These are phyloP conservation scores for Colletotrichum brevisporum DNA, from an alignment of 2,329 filamentous ascomycete species.

Conservation along the genomic window DNA sequence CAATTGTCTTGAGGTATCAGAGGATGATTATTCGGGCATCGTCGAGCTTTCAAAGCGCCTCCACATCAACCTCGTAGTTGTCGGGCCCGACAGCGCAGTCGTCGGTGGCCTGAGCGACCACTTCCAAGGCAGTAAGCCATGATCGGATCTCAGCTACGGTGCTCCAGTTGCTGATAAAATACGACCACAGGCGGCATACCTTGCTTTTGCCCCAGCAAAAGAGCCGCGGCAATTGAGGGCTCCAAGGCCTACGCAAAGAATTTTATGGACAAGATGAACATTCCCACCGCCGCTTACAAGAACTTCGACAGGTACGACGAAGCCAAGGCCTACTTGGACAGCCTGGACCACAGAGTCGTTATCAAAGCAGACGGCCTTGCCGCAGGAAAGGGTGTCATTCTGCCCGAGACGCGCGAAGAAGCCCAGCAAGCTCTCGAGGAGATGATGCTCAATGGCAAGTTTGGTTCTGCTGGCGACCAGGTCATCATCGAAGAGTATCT, in stretches of 20 bases:
- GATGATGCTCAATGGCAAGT: slow-evolving; percentile 92
- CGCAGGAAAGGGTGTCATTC: slow-evolving; percentile 95
- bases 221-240: slow-evolving; percentile 91
- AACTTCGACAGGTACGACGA: slow-evolving; percentile 83
- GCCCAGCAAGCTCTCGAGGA: slow-evolving; percentile 85
- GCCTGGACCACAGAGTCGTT: slow-evolving; percentile 80
- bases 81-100: slow-evolving; percentile 93
- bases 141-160: not conserved
- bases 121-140: slow-evolving; percentile 68
- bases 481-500: slow-evolving; percentile 97
- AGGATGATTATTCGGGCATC: slow-evolving; percentile 83
- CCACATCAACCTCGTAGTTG: slow-evolving; percentile 85
- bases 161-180: not conserved
- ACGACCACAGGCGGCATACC: slow-evolving; percentile 72
- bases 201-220: slow-evolving; percentile 88
- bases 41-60: slow-evolving; percentile 82
- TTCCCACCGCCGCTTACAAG: slow-evolving; percentile 91
- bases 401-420: slow-evolving; percentile 85
- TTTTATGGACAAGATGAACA: slow-evolving; percentile 92
- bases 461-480: slow-evolving; percentile 87
- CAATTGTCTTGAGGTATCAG: slow-evolving; percentile 79
- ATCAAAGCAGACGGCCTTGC: slow-evolving; percentile 96
- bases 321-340: slow-evolving; percentile 81
- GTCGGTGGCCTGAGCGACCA: slow-evolving; percentile 90
- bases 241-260: slow-evolving; percentile 98